Conservation (phyloP, 176 grass and related monocot genomes). For the maize (Zea mays) region DNA sequence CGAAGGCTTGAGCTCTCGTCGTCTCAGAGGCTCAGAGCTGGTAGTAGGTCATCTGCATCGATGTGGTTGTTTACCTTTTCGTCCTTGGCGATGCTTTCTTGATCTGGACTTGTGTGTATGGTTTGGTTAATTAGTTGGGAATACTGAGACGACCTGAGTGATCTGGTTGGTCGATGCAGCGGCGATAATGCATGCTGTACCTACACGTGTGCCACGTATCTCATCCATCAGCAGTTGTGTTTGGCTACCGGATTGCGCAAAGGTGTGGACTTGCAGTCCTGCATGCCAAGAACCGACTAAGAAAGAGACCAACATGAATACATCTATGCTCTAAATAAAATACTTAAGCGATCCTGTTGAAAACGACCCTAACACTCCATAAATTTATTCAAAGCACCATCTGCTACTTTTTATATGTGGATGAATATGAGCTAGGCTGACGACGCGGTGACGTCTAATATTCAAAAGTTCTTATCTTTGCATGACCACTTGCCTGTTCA, state of each 20-base stretch:
- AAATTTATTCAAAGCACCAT: neutral
- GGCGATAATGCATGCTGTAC: neutral
- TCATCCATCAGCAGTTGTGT: neutral
- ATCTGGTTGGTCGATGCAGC: neutral
- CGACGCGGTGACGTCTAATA: too few relatives aligned
- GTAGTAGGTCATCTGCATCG: slow-evolving; percentile 22
- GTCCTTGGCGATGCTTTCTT: neutral
- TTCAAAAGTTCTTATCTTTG: too few relatives aligned
- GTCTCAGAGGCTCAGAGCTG: neutral
- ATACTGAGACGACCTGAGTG: slow-evolving; percentile 17
- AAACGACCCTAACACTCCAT: neutral
- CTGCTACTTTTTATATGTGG: neutral
- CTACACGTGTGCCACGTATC: neutral
- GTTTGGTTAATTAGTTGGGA: slow-evolving; percentile 17
- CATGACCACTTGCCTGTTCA: too few relatives aligned
- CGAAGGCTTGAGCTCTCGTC: neutral
- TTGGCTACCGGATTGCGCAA: neutral
- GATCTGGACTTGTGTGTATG: neutral
- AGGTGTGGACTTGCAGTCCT: neutral
- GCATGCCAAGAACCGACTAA: slow-evolving; percentile 18
- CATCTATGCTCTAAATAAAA: neutral
- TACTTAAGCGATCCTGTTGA: neutral
- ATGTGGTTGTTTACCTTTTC: neutral
- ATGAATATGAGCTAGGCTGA: neutral
- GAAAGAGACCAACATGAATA: neutral